Base-by-base conservation (phyloP, 169 alveolate species). In the Ichthyophthirius multifiliis region DNA sequence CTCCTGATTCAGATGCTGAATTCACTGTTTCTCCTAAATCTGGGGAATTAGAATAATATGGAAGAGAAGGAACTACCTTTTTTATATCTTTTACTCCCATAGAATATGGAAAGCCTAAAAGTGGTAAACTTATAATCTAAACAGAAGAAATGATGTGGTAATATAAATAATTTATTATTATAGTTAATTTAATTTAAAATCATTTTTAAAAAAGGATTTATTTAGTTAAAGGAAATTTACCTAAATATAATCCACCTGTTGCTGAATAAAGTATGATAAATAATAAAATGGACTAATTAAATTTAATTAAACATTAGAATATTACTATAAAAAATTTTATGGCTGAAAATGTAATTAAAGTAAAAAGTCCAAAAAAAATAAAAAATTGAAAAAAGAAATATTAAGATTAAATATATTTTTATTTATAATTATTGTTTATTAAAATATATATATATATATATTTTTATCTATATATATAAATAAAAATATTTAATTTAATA, bases 61-160 rank as follows among this genome's bases (percentile, higher is more conserved):
- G 97, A 73, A 92, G 95, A 43, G 95, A 88, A 63, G 97, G 97
- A 34, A 95, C 97, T 16, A 90, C 91, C 34, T 95, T 96, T 89
- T 92, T 94, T 3, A 94, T 96, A 16, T 90, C 97, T 32, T 96
- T 94, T 84, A 89, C 95, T 34, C 98, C 99, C 16, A 94, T 95
- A 20, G 98, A 96, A 85, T 96, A 95, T 82, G 99, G 99, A 45
- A 95, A 95, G 83, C 94, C 96, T 1, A 95, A 94, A 74, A 87
- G 89, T 65, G 99, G 97, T 13, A 93, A 90, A 77, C 89, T 96
- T 35, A 89, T 96, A 35, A 96, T 96, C 47, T 94, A 96, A 85
- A 96, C 99, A 12, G 98, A 94, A 82, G 98, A 96, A 74, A 95
- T 95, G 91, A 87, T 87, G 78, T 96, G 99, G 98, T 79, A 82